These are phyloP conservation scores for Antitrichia curtipendula DNA, from an alignment of 225 moss, liverwort and hornwort genomes.

Conservation along the genomic window DNA sequence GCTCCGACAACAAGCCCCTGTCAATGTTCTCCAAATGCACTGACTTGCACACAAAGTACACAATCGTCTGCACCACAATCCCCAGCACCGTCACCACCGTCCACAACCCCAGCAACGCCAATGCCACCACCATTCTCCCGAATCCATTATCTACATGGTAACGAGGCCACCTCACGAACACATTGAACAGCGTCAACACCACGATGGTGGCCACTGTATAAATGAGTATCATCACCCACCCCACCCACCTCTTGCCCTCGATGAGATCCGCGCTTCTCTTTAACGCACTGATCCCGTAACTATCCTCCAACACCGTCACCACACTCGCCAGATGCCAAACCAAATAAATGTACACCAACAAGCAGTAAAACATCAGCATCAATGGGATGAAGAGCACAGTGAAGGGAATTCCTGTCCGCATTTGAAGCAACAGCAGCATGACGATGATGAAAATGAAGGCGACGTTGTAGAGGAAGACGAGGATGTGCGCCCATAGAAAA, in stretches of 20 bases:
- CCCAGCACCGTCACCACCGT: conserved; percentile 46
- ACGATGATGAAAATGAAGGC: conserved; percentile 4
- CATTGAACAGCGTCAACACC: conserved; percentile 20
- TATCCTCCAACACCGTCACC: conserved; percentile 68
- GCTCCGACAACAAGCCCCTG: conserved; percentile 65
- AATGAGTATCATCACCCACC: conserved; percentile 17
- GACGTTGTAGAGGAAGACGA: conserved; percentile 42
- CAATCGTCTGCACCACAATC: conserved; percentile 64
- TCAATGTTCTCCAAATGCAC: conserved; percentile 76
- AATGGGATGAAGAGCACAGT: not conserved
- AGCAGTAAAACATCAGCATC: not conserved
- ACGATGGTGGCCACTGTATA: conserved; percentile 15
- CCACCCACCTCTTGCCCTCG: conserved; percentile 56
- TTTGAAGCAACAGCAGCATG: not conserved
- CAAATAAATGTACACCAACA: conserved; percentile 41
- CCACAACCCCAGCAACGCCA: conserved; percentile 48
- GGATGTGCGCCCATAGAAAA: conserved; percentile 59
- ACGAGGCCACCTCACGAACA: conserved; percentile 12
- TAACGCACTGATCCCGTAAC: conserved; percentile 51
- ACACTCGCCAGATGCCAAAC: conserved; percentile 81
- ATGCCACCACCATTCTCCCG: conserved; percentile 27
- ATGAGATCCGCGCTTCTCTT: conserved; percentile 66
- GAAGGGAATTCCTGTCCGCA: not conserved
- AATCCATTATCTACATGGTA: not conserved
- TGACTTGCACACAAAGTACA: conserved; percentile 91